phyloP scores from a whole-genome alignment of 495 filamentous ascomycete genomes.

The Hypoxylon subgilvum region DNA sequence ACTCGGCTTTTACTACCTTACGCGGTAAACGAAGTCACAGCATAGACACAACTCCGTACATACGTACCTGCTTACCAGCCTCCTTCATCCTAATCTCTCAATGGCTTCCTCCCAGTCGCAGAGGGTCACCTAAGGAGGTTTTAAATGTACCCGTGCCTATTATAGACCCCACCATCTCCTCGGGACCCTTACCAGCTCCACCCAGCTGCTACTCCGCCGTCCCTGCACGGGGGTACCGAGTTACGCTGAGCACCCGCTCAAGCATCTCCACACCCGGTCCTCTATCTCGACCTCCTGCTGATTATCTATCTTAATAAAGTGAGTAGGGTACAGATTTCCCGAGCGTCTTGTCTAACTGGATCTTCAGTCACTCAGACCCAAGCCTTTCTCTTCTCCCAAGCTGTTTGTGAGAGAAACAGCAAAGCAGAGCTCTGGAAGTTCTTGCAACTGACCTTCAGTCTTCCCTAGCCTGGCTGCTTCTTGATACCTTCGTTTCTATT shows the following conservation, averaged over 20 bases:
- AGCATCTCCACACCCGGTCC: slow-evolving; percentile 27
- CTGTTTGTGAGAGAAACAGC: slow-evolving; percentile 39
- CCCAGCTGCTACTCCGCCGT: slow-evolving; percentile 30
- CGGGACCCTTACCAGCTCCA: slow-evolving; percentile 16
- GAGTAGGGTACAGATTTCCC: slow-evolving; percentile 14
- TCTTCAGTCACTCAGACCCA: slow-evolving; percentile 53
- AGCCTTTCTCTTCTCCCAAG: slow-evolving; percentile 40
- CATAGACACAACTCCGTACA: neutral
- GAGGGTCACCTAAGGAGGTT: too few species aligned
- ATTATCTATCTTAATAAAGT: slow-evolving; percentile 28
- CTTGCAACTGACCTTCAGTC: slow-evolving; percentile 41
- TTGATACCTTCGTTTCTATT: slow-evolving; percentile 22
- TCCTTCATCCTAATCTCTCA: neutral
- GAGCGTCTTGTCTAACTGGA: slow-evolving; percentile 28
- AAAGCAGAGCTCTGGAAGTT: slow-evolving; percentile 62
- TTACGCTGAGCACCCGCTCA: slow-evolving; percentile 19
- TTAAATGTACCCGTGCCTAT: neutral
- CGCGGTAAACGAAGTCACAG: slow-evolving; percentile 4
- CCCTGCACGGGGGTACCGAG: slow-evolving; percentile 32
- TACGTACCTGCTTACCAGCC: neutral
- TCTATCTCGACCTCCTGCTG: slow-evolving; percentile 24
- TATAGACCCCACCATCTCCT: slow-evolving; percentile 7
- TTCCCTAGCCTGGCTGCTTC: slow-evolving; percentile 17
- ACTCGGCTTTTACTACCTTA: slow-evolving; percentile 12
- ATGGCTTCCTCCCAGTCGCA: slow-evolving; percentile 13